Conservation (phyloP, 169 alveolate species). For the Eimeria acervulina region DNA sequence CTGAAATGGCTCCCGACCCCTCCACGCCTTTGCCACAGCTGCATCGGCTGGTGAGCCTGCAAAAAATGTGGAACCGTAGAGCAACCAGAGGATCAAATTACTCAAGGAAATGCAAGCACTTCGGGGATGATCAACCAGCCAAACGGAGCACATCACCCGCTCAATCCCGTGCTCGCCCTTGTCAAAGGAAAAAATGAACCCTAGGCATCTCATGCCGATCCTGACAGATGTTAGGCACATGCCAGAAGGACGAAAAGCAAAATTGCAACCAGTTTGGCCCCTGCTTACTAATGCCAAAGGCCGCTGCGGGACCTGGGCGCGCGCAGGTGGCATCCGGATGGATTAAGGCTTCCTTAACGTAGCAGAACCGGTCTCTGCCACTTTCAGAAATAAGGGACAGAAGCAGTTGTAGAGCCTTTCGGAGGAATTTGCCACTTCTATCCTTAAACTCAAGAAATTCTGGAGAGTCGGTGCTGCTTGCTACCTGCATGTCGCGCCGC, state of each 20-base stretch:
- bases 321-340: constrained; percentile 82
- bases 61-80: not conserved
- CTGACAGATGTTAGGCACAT: too few species aligned
- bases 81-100: not conserved
- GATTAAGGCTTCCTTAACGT: constrained; percentile 76
- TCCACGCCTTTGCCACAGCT: constrained; percentile 64
- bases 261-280: not conserved
- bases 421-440: constrained; percentile 63
- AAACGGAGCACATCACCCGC: not conserved
- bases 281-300: not conserved
- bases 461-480: constrained; percentile 58
- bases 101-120: not conserved
- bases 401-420: constrained; percentile 29
- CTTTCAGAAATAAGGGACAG: constrained; percentile 75
- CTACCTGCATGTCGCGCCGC: constrained; percentile 62
- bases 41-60: constrained; percentile 56
- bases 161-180: not conserved
- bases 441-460: constrained; percentile 66
- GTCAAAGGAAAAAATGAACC: not conserved
- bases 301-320: constrained; percentile 62
- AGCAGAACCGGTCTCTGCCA: constrained; percentile 80
- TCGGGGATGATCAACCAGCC: not conserved
- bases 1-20: constrained; percentile 67
- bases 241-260: not conserved
- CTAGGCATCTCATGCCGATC: not conserved